Evolutionary conservation across 179 eudicot genomes (phyloP), one percentile per base, ranked within the genome.

Genomic region (Drosera spatulata): DNA sequence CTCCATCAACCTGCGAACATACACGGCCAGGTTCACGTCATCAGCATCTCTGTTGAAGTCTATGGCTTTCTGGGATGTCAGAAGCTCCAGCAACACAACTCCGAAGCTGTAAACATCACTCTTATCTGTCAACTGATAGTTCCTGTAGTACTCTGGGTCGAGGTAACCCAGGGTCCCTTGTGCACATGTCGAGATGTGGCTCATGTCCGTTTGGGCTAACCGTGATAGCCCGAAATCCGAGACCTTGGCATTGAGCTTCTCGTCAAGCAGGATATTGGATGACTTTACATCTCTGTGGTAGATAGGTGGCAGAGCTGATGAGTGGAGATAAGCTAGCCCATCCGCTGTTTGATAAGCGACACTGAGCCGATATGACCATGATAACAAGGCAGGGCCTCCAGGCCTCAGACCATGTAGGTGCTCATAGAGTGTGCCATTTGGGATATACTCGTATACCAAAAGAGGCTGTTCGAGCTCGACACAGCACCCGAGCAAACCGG

Each of bases 251-350:
- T 81, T 68, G 71, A 88, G n/a, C 59, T 83, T 86, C 44, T 86
- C 78, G 14, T 86, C 95, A 2, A 88, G 74, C 57, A 88, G 65
- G 41, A 88, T 88, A 65, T 88, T 88, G 65, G 88, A 81, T 0
- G 96, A 88, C 63, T 88, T 88, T 10, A 86, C 91, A 58, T 88
- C 91, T 0, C 95, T 79, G 48, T 88, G 96, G 62, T 85, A 85
- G 40, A 88, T 88, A 0, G 86, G 87, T 2, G 94, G 88, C 5
- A 66, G 66, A 0, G 95, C 91, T 0, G 87, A 77, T 72, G 76
- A 88, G 69, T 88, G 94, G 39, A 88, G 81, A 72, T 88, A 88
- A 2, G 96, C 79, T 1, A 88, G 75, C 0, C 86, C 94, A 62
- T 88, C 88, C 0, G 96, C 94, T 2, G 96, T 88, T 0, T 74